Evolutionary conservation across 345 rosid species (phyloP), one percentile per base, ranked within the genome.

Genomic region (Ailanthus altissimus): DNA sequence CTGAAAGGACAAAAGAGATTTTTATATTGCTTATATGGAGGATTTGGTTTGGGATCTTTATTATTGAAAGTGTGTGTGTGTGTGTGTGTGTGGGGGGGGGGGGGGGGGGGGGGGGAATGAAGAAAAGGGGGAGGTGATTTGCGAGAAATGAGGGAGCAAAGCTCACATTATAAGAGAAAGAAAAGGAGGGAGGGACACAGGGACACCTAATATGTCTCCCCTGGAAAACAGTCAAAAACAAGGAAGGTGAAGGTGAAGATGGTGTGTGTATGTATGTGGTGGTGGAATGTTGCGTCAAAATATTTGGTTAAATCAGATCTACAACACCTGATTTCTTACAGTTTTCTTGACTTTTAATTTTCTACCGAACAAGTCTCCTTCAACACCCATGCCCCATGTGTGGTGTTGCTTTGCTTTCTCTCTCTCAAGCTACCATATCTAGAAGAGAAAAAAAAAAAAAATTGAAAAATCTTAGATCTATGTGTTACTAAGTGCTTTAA

Each of bases 231-330:
- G 84, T 78, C 18, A 73, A 83, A 73, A 77, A 64, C 7, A 5
- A 42, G 36, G 43, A 57, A 43, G 66, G 67, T 8, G 43, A 57
- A 43, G 66, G 67, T 8, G 70, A 54, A 25, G n/a, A 21, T 72
- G 71, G 81, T 76, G 74, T 69, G 75, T 20, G n/a, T 28, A n/a
- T 8, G 70, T 5, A 80, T 77, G 75, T n/a, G n/a, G n/a, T 13
- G 88, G 87, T 88, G 82, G 80, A 77, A 70, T 81, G 85, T 80
- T 67, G 84, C 45, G 81, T 84, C 87, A 75, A 32, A 32, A 65
- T n/a, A 56, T 72, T 15, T 58, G 63, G 69, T 56, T 78, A 58
- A 63, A 69, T 56, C 53, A 70, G 79, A 82, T 72, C 67, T 70
- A n/a, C 50, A 32, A 60, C 72, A 32, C 73, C 74, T 67, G 67